A percentile compares a stretch with the other conserved stretches of the same genome.
phyloP scores from a whole-genome alignment of 306 rosid species.

The Urtica urens region DNA sequence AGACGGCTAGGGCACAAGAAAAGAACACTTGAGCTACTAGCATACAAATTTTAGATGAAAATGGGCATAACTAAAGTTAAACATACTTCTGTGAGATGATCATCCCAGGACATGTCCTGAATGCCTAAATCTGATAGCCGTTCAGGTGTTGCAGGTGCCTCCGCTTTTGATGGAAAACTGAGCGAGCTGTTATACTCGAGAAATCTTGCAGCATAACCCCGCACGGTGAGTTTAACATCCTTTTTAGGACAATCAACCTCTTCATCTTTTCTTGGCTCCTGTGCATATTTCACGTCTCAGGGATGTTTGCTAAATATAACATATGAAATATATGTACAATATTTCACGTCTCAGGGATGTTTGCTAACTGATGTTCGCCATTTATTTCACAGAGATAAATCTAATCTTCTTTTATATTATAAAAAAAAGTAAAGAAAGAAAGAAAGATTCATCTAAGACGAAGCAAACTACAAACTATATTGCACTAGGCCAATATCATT shows the following conservation, averaged over 20 bases:
- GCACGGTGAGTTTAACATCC: conserved; percentile 30
- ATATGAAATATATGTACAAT: background rate
- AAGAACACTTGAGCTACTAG: background rate
- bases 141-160: conserved; percentile 77
- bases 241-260: conserved; percentile 29
- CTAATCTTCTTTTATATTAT: too few species aligned
- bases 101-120: conserved; percentile 66
- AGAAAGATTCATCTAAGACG: conserved; percentile 9
- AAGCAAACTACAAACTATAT: conserved; percentile 9
- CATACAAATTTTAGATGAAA: background rate
- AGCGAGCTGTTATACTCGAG: conserved; percentile 44
- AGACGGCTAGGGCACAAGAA: background rate
- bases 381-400: too few species aligned
- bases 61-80: conserved; percentile 19
- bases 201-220: conserved; percentile 65
- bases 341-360: background rate
- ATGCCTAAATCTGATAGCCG: conserved; percentile 55
- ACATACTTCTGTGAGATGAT: conserved; percentile 74
- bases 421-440: too few species aligned
- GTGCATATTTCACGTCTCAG: conserved; percentile 36
- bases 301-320: conserved; percentile 12
- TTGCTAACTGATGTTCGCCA: background rate
- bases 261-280: conserved; percentile 47
- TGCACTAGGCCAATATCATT: background rate
- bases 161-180: conserved; percentile 44